A percentile compares a stretch with the other conserved stretches of the same genome.
Evolutionary conservation across 208 protist genomes (phyloP).

Genomic region (Polymyxa betae): DNA sequence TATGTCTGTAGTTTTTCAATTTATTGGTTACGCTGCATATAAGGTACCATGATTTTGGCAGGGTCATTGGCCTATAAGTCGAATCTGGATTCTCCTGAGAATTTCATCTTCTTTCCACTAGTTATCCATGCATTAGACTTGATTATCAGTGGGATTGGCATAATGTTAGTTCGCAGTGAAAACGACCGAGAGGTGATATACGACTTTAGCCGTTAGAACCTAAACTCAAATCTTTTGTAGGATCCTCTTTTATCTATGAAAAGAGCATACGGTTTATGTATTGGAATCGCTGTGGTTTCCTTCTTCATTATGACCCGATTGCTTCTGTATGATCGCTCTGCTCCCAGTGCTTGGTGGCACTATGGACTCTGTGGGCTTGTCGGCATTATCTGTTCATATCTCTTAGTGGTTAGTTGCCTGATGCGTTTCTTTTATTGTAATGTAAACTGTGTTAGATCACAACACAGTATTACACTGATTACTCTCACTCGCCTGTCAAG

Average conservation of each 20-base stretch:
- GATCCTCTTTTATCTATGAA: constrained; percentile 61
- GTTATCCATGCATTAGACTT: constrained; percentile 76
- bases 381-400: constrained; percentile 64
- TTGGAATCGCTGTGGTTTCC: constrained; percentile 59
- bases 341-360: constrained; percentile 64
- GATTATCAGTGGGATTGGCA: constrained; percentile 74
- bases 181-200: constrained; percentile 38
- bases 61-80: constrained; percentile 62
- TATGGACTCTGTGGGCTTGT: constrained; percentile 66
- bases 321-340: constrained; percentile 61
- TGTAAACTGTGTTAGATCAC: constrained; percentile 54
- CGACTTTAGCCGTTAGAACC: too few relatives aligned
- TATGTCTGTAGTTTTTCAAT: not conserved
- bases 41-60: constrained; percentile 68
- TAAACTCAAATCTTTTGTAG: not conserved
- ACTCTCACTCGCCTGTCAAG: constrained; percentile 67
- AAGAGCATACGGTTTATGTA: constrained; percentile 58
- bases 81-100: constrained; percentile 58
- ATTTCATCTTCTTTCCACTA: constrained; percentile 75
- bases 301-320: constrained; percentile 57
- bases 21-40: not conserved
- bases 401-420: constrained; percentile 56
- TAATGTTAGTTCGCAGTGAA: constrained; percentile 67
- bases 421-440: not conserved
- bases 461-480: constrained; percentile 74